Evolutionary conservation across 441 rosid species (phyloP).

Genomic region (Pelargonium exstipulatum): DNA sequence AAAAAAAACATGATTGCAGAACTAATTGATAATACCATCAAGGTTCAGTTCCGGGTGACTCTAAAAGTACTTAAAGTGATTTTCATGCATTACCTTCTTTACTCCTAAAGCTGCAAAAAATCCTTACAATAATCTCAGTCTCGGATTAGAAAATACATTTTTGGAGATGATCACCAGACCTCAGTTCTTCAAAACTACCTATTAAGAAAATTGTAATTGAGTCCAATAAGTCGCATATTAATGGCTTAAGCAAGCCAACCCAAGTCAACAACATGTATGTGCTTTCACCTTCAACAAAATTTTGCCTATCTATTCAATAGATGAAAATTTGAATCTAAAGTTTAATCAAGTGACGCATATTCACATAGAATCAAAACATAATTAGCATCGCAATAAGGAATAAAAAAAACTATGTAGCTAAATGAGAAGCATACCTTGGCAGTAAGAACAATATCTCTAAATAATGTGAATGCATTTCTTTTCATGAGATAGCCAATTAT

Average conservation of each 20-base stretch:
- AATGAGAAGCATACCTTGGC: conserved; percentile 47
- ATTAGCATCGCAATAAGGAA: neutral
- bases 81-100: no score
- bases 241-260: neutral
- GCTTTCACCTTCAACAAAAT: neutral
- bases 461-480: conserved; percentile 47
- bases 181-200: neutral
- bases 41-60: no score
- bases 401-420: conserved; percentile 5
- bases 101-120: neutral
- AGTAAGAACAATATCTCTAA: conserved; percentile 58
- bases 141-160: neutral
- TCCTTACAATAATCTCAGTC: neutral
- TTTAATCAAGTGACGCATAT: neutral
- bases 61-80: no score
- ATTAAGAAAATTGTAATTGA: neutral
- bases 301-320: neutral
- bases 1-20: no score
- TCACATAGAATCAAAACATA: neutral
- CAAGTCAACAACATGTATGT: neutral
- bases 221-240: neutral
- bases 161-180: neutral
- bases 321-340: neutral
- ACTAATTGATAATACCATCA: no score
- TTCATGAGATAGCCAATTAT: conserved; percentile 56